Evolutionary conservation across 1,284 basidiomycete genomes (phyloP).

Genomic region (Caloboletus inedulis): DNA sequence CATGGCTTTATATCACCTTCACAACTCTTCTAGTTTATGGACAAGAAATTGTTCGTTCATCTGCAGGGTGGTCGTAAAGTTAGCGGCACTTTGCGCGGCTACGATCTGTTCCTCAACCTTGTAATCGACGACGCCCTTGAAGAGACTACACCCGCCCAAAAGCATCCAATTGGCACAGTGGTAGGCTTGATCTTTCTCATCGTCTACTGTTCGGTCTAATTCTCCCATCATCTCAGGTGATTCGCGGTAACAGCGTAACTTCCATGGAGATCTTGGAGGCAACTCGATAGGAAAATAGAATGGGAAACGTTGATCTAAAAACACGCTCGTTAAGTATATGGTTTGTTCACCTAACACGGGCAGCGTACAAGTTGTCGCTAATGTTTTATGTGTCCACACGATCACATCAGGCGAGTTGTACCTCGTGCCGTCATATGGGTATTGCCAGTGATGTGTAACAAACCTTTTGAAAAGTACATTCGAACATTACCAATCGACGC

Average conservation of each 20-base stretch:
- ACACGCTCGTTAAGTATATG: conserved; percentile 4
- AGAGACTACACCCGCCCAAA: conserved; percentile 87
- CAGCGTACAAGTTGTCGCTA: conserved; percentile 3
- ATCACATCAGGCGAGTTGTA: conserved; percentile 8
- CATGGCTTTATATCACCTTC: conserved; percentile 6
- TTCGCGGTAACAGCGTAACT: conserved; percentile 91
- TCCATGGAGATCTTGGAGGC: conserved; percentile 85
- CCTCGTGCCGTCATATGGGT: background rate
- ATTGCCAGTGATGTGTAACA: background rate
- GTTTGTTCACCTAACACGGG: conserved; percentile 8
- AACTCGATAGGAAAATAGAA: conserved; percentile 38
- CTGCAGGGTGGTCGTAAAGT: conserved; percentile 96
- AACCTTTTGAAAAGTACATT: conserved; percentile 1
- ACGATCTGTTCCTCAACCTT: conserved; percentile 98
- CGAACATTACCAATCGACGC: background rate
- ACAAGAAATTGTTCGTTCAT: conserved; percentile 94
- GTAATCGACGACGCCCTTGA: conserved; percentile 96
- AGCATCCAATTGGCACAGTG: conserved; percentile 85
- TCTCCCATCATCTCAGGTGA: conserved; percentile 57
- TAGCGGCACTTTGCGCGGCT: conserved; percentile 93
- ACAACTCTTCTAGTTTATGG: conserved; percentile 80
- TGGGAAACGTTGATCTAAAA: conserved; percentile 1
- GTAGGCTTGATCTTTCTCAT: conserved; percentile 48
- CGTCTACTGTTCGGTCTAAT: conserved; percentile 9
- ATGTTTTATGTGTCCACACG: conserved; percentile 1